These are phyloP conservation scores for Euphorbia tirucalli DNA, from an alignment of 345 rosid genomes.

Conservation along the genomic window DNA sequence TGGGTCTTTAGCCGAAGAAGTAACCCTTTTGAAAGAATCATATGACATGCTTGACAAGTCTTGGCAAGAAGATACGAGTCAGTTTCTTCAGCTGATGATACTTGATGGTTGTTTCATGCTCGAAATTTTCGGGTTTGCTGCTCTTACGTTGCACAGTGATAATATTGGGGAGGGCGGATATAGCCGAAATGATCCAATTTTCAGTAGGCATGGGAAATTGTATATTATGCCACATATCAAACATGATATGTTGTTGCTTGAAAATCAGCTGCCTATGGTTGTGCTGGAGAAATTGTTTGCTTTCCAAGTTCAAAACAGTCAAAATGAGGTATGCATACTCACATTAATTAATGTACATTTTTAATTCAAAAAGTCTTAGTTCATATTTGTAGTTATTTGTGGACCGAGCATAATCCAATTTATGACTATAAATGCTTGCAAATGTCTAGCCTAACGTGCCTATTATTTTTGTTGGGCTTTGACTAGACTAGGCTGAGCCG, in stretches of 20 bases:
- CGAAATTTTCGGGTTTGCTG: conserved; percentile 30
- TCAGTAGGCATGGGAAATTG: conserved; percentile 41
- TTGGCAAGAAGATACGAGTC: conserved; percentile 23
- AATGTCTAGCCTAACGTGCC: no score
- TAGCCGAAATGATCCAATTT: conserved; percentile 37
- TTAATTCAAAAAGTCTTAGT: no score
- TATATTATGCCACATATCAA: conserved; percentile 32
- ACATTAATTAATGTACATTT: no score
- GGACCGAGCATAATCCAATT: no score
- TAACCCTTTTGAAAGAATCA: conserved; percentile 21
- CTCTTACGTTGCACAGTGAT: conserved; percentile 17
- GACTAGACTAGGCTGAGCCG: no score
- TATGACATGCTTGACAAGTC: conserved; percentile 25
- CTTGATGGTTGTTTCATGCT: conserved; percentile 55
- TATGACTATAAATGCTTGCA: no score
- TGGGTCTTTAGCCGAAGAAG: conserved; percentile 20
- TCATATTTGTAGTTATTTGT: no score
- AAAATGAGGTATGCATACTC: no score
- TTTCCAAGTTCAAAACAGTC: background rate
- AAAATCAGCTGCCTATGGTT: conserved; percentile 48
- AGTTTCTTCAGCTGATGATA: conserved; percentile 44
- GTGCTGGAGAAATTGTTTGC: conserved; percentile 31
- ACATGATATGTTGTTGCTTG: conserved; percentile 53
- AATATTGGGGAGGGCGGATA: background rate
- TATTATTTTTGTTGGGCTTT: no score